phyloP scores from a whole-genome alignment of 2,329 filamentous ascomycete genomes.

The Thyridium curvatum region DNA sequence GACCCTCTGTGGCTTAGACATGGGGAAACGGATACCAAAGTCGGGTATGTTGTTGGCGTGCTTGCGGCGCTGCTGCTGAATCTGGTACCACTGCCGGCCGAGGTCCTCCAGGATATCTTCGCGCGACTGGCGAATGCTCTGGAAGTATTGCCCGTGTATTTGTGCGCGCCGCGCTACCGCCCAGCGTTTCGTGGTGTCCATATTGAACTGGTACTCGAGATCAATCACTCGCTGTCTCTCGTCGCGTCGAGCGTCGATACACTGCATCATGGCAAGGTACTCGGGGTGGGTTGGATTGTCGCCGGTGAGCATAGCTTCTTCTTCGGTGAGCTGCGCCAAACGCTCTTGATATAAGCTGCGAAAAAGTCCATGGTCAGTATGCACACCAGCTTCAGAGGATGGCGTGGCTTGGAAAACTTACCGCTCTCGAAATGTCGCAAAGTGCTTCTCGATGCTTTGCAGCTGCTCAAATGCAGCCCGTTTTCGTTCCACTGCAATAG shows the following conservation, averaged over 20 bases:
- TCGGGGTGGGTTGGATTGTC: slow-evolving; percentile 76
- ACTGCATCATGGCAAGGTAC: slow-evolving; percentile 83
- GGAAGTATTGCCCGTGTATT: slow-evolving; percentile 85
- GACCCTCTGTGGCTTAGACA: slow-evolving; percentile 69
- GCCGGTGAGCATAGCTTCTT: slow-evolving; percentile 55
- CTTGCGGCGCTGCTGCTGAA: slow-evolving; percentile 70
- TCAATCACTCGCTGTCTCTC: slow-evolving; percentile 74
- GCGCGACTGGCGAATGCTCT: slow-evolving; percentile 74
- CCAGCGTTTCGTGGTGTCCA: slow-evolving; percentile 65
- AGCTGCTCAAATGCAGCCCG: slow-evolving; percentile 75
- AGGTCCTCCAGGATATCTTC: slow-evolving; percentile 74
- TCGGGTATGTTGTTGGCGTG: slow-evolving; percentile 74
- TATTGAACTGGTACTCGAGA: slow-evolving; percentile 65
- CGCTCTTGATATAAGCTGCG: slow-evolving; percentile 80
- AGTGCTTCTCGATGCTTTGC: slow-evolving; percentile 77
- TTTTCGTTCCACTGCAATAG: slow-evolving; percentile 63
- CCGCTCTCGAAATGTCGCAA: slow-evolving; percentile 78
- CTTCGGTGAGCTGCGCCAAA: slow-evolving; percentile 70
- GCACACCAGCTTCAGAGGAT: neutral
- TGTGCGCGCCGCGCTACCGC: slow-evolving; percentile 79
- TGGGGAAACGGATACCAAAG: slow-evolving; percentile 75
- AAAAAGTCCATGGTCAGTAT: slow-evolving; percentile 11
- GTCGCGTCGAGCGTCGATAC: slow-evolving; percentile 74
- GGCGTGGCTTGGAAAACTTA: slow-evolving; percentile 27
- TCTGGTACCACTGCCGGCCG: slow-evolving; percentile 86